These are phyloP conservation scores for Marvania coccoides DNA, from an alignment of 139 green algal species.

Conservation along the genomic window DNA sequence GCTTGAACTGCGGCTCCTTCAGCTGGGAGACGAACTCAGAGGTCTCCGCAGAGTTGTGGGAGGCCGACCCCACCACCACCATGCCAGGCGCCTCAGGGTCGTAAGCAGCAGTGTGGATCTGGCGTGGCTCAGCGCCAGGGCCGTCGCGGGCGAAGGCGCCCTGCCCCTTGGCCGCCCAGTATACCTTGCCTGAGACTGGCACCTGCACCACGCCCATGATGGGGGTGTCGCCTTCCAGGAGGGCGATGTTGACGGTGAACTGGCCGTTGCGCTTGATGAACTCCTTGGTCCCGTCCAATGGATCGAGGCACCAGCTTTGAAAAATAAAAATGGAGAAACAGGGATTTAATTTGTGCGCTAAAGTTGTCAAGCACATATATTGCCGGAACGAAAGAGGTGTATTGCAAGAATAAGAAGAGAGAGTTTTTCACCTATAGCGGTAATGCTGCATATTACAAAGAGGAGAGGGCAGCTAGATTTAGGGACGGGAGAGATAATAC, in stretches of 20 bases:
- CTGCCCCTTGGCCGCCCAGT: slow-evolving; percentile 62
- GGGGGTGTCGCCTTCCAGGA: slow-evolving; percentile 44
- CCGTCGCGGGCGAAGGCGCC: slow-evolving; percentile 53
- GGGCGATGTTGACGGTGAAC: slow-evolving; percentile 87
- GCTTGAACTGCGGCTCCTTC: slow-evolving; percentile 49
- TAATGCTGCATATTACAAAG: slow-evolving; percentile 34
- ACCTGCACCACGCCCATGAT: slow-evolving; percentile 81
- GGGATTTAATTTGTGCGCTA: no score
- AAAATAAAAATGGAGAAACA: no score
- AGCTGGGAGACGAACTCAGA: slow-evolving; percentile 66
- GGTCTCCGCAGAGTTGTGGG: slow-evolving; percentile 53
- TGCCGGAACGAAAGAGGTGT: no score
- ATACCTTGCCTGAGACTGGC: slow-evolving; percentile 47
- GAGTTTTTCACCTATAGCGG: no score
- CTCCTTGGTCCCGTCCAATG: slow-evolving; percentile 86
- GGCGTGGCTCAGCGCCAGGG: not conserved
- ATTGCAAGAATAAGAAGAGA: no score
- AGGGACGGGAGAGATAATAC: no score
- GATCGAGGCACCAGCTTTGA: slow-evolving; percentile 81
- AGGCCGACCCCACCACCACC: slow-evolving; percentile 45
- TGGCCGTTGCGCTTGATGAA: slow-evolving; percentile 86
- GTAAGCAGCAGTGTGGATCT: slow-evolving; percentile 36
- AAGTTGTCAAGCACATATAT: no score
- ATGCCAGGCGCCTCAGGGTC: slow-evolving; percentile 30
- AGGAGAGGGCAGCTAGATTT: no score